Percentiles rank a stretch among this genome's conserved stretches.
Evolutionary conservation across 139 green algal species (phyloP).

Genomic region (Chlamydomonas sp.): DNA sequence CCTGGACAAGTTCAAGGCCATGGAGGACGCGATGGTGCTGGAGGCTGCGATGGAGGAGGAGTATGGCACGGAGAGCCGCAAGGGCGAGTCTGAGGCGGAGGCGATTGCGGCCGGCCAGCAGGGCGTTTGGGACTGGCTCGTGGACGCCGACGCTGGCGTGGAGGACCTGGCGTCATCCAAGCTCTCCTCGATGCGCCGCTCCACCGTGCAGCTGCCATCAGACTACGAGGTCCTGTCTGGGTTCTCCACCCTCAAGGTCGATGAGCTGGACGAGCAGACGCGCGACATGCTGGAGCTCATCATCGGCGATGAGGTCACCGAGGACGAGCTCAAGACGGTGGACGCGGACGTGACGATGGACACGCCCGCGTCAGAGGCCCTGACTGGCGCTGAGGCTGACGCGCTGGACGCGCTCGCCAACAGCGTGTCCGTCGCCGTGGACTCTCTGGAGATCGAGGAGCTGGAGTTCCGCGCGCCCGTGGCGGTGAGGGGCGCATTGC

Average conservation of each 20-base stretch:
- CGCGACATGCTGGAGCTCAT: slow-evolving; percentile 31
- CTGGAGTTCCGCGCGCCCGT: too few species aligned
- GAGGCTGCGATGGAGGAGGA: slow-evolving; percentile 34
- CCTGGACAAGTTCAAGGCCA: slow-evolving; percentile 21
- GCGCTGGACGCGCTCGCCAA: too few species aligned
- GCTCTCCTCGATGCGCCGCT: not conserved
- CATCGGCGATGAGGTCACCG: slow-evolving; percentile 23
- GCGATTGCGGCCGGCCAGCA: not conserved
- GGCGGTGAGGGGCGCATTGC: too few species aligned
- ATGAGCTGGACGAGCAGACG: slow-evolving; percentile 24
- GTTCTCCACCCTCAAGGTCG: slow-evolving; percentile 17
- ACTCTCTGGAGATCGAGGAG: too few species aligned
- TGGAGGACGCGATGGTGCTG: slow-evolving; percentile 39
- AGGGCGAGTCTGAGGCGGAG: not conserved
- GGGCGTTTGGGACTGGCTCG: slow-evolving; percentile 33
- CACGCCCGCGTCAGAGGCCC: not conserved
- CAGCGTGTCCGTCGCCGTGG: too few species aligned
- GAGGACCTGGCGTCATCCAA: slow-evolving; percentile 7
- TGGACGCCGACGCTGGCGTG: not conserved
- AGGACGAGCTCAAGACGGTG: slow-evolving; percentile 27
- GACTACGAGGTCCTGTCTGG: slow-evolving; percentile 6
- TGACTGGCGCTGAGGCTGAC: too few species aligned
- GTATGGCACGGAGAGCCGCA: slow-evolving; percentile 11
- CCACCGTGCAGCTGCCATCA: slow-evolving; percentile 1
- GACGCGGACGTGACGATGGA: slow-evolving; percentile 15